These are phyloP conservation scores for Fusarium sp. DNA, from an alignment of 2,329 filamentous ascomycete species.

Conservation along the genomic window DNA sequence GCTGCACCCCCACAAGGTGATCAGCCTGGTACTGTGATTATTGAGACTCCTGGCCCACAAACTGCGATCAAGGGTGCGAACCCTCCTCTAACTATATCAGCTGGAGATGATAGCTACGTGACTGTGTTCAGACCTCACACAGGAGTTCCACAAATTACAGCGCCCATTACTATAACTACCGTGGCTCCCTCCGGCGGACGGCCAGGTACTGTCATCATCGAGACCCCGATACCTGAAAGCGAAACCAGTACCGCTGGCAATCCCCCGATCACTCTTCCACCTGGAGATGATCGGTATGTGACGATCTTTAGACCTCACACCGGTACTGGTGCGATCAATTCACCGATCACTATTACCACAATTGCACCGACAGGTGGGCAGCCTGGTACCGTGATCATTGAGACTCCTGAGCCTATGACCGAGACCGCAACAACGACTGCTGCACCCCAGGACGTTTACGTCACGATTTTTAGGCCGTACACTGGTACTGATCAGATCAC, in stretches of 20 bases:
- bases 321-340: conserved; percentile 24
- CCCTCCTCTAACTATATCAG: conserved; percentile 24
- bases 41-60: conserved; percentile 23
- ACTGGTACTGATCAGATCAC: conserved; percentile 22
- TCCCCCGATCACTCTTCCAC: background rate
- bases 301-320: conserved; percentile 35
- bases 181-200: conserved; percentile 1
- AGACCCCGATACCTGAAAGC: conserved; percentile 9
- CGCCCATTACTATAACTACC: conserved; percentile 4
- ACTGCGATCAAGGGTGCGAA: conserved; percentile 20
- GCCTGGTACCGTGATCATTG: conserved; percentile 36
- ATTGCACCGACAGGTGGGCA: conserved; percentile 16
- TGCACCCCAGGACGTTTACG: conserved; percentile 10
- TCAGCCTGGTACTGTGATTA: conserved; percentile 29
- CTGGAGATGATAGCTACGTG: conserved; percentile 13
- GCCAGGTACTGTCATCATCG: conserved; percentile 28
- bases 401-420: conserved; percentile 17
- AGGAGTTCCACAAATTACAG: conserved; percentile 10
- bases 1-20: conserved; percentile 19
- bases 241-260: conserved; percentile 1
- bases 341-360: conserved; percentile 29
- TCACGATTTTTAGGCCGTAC: conserved; percentile 31
- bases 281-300: conserved; percentile 29
- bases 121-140: conserved; percentile 18
- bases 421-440: background rate